Evolutionary conservation across 192 early-diverging fungal species (phyloP), one percentile per base, ranked within the genome.

Genomic region (Cetraspora pellucida): DNA sequence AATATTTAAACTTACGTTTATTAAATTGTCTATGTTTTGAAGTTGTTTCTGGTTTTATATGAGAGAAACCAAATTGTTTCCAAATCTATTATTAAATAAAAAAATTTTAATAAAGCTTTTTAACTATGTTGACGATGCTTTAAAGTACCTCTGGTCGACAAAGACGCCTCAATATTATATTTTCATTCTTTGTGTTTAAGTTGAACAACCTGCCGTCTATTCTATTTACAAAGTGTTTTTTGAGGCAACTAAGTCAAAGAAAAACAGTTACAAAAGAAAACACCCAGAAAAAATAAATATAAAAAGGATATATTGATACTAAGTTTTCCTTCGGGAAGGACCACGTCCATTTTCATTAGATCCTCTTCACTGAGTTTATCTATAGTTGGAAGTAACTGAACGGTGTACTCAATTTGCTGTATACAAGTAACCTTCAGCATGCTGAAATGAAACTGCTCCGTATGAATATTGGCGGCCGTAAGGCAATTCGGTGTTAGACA

Each of bases 121-220:
- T n/a, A 23, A 23, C 19, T 25, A 19, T 21, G 8, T 50, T 10
- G 6, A 23, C 16, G 27, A 52, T 45, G 16, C 19, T 47, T 54
- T 14, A n/a, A 17, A 2, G 9, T 75, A 75, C 73, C 60, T 75
- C 73, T 1, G 45, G 10, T 28, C 45, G 58, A 61, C 73, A 75
- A 21, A 75, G 55, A 37, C 73, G 55, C 10, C 47, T 75, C 63
- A 75, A 59, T 58, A 75, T 63, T 31, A 75, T 75, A 30, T 50
- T 59, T 75, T 75, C 73, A 63, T 61, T 75, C 28, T 61, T 75
- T 11, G 73, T 58, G 30, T 61, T 75, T 14, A 75, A 27, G 28
- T 31, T 75, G 55, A 17, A 75, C 43, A 63, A 27, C 44, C 61
- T 75, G 28, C 73, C 73, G 43, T 75, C 73, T 58, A 75, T 75